Percentiles rank a stretch among this genome's conserved stretches.
These are phyloP conservation scores for Cystoderma amianthinum DNA, from an alignment of 768 basidiomycete species.

Conservation along the genomic window DNA sequence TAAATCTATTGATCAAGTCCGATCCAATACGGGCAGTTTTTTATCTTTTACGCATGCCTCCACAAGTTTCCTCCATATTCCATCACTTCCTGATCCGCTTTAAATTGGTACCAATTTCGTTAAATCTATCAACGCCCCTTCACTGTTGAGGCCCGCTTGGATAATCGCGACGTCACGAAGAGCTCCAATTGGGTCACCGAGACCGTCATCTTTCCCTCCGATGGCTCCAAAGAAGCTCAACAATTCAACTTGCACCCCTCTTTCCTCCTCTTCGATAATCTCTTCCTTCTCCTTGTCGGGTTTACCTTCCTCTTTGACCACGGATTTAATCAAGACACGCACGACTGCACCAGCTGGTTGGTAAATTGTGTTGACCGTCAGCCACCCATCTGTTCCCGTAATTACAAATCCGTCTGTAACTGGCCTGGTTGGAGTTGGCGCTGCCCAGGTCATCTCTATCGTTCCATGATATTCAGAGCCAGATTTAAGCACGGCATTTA, in stretches of 20 bases:
- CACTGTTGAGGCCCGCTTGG: constrained; percentile 66
- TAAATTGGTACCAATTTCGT: constrained; percentile 19
- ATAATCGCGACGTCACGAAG: constrained; percentile 76
- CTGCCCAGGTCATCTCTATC: constrained; percentile 57
- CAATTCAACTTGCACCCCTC: constrained; percentile 54
- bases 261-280: constrained; percentile 37
- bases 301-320: constrained; percentile 26
- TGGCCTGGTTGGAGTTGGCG: constrained; percentile 37
- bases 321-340: constrained; percentile 32
- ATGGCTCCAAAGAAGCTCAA: constrained; percentile 52
- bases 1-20: too few species aligned
- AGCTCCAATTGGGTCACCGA: constrained; percentile 58
- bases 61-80: neutral
- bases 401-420: constrained; percentile 36
- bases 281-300: constrained; percentile 40
- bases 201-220: constrained; percentile 37
- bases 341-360: constrained; percentile 15
- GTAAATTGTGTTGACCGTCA: constrained; percentile 34
- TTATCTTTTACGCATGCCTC: neutral
- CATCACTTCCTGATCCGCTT: neutral
- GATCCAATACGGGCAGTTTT: too few species aligned
- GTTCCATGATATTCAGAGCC: constrained; percentile 49
- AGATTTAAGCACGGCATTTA: constrained; percentile 49
- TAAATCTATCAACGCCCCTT: constrained; percentile 56
- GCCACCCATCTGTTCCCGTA: constrained; percentile 58